Evolutionary conservation across 495 filamentous ascomycete genomes (phyloP), one percentile per base, ranked within the genome.

Genomic region (Rusavskia elegans): DNA sequence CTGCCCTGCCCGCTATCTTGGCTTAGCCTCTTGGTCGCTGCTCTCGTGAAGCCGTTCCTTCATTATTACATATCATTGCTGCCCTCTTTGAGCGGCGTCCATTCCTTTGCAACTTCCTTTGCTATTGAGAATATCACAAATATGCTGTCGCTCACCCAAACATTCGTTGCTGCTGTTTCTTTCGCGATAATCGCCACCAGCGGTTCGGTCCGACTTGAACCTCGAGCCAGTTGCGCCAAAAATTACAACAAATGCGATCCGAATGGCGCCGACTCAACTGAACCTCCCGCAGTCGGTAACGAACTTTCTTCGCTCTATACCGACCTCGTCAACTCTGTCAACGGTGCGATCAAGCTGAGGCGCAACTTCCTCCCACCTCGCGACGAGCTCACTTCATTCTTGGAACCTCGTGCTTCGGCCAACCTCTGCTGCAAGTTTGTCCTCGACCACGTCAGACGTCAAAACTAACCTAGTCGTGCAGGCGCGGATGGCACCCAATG

Each of bases 401-500:
- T 40, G 27, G 21, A 54, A 6, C 38, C 45, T 48, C 50, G 55
- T 39, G 42, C 52, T 55, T 42, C 53, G 55, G 58, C 54, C 21
- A 49, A 45, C 45, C 55, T 61, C 0, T 61, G 58, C 57, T 61
- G 58, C 59, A 49, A 39, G 56, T 30, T n/a, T 5, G 14, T 29
- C 23, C 14, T 13, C 38, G 5, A 9, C 32, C 11, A 23, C 27
- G 25, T 10, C 5, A 17, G 21, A 44, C 3, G 37, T 36, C 25
- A 21, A 9, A 36, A 7, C 19, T 61, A 49, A 59, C 29, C 27
- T 4, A 13, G 21, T 32, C 9, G 5, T 32, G 21, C 21, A 60
- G 59, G 59, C 41, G 55, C 52, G n/a, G 58, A 55, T 17, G 59
- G 60, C 8, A 58, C 61, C 1, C 48, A 62, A 52, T 68, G 65